These are phyloP conservation scores for Obelidium mucronatum DNA, from an alignment of 192 early-diverging fungal genomes.

Conservation along the genomic window DNA sequence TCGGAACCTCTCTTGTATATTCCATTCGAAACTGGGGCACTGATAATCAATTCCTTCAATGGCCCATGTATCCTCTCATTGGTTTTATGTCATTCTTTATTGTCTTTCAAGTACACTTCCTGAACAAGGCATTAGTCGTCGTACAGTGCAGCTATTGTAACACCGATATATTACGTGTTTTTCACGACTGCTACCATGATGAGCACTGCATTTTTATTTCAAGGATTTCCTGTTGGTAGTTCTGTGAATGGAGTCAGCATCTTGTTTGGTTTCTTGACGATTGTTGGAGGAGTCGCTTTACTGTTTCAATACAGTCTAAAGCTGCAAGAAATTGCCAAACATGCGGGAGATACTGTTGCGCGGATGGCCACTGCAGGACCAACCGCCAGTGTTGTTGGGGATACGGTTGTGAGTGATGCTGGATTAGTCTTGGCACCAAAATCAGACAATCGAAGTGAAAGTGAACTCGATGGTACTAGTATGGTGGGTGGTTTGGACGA, in stretches of 20 bases:
- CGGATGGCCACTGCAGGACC: slow-evolving; percentile 1
- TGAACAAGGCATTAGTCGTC: slow-evolving; percentile 72
- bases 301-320: slow-evolving; percentile 58
- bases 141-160: slow-evolving; percentile 73
- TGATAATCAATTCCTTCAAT: slow-evolving; percentile 67
- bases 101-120: slow-evolving; percentile 67
- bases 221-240: slow-evolving; percentile 63
- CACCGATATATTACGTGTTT: slow-evolving; percentile 74
- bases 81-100: slow-evolving; percentile 60
- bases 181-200: slow-evolving; percentile 70
- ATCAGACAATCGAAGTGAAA: background rate
- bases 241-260: slow-evolving; percentile 47
- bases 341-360: slow-evolving; percentile 21
- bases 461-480: background rate
- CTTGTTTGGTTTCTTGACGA: slow-evolving; percentile 68
- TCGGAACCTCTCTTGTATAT: slow-evolving; percentile 65
- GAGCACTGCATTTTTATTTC: slow-evolving; percentile 67
- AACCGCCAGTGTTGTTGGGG: background rate
- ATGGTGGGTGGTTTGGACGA: background rate
- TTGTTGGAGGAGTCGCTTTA: slow-evolving; percentile 64
- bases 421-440: background rate
- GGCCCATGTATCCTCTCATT: slow-evolving; percentile 52
- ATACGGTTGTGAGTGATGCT: background rate
- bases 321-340: slow-evolving; percentile 52
- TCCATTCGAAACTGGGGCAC: slow-evolving; percentile 47